Conservation (phyloP, 257 asterid genomes). For the Jaltomata sinuosa region DNA sequence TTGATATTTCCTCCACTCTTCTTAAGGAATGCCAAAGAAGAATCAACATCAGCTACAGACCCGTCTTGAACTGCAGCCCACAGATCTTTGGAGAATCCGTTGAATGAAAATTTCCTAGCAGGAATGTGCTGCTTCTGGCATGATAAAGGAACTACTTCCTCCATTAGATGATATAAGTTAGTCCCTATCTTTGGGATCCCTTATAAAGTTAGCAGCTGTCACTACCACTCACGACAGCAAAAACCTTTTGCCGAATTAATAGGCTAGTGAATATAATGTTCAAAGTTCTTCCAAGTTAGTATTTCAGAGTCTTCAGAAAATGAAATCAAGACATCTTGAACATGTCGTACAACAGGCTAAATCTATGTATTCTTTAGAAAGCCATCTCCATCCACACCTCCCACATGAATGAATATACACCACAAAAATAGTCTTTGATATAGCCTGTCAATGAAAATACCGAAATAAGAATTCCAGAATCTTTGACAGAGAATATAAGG, state of each 20-base stretch:
- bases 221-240: not conserved
- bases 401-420: not conserved
- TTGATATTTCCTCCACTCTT: conserved; percentile 76
- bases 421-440: not conserved
- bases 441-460: not conserved
- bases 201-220: not conserved
- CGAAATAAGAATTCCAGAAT: not conserved
- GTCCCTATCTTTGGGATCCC: not conserved
- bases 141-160: conserved; percentile 40
- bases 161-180: conserved; percentile 26
- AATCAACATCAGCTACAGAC: conserved; percentile 60
- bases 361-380: not conserved
- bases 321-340: not conserved
- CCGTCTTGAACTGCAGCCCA: conserved; percentile 72
- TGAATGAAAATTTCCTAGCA: conserved; percentile 27
- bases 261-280: not conserved
- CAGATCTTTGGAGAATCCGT: conserved; percentile 45
- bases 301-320: not conserved
- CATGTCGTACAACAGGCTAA: not conserved
- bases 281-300: not conserved
- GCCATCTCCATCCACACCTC: not conserved
- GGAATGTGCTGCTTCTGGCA: conserved; percentile 47
- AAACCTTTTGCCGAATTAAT: not conserved
- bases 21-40: conserved; percentile 55
- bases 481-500: not conserved